These are phyloP conservation scores for Pilobolus umbonatus DNA, from an alignment of 192 early-diverging fungal species.

Conservation along the genomic window DNA sequence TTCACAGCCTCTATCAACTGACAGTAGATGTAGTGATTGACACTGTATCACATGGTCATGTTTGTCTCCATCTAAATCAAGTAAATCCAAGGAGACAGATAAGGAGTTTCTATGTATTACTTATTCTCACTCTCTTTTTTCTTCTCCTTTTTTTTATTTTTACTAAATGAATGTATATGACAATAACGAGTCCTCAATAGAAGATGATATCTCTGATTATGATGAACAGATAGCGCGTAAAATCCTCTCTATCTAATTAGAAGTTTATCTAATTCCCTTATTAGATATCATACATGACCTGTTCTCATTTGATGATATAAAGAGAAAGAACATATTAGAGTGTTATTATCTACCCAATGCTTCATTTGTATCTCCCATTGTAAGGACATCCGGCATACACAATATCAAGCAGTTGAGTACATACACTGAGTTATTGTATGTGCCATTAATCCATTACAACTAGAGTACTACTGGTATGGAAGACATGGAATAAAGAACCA, in stretches of 20 bases:
- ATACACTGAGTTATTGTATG: not conserved
- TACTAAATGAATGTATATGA: not conserved
- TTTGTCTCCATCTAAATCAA: too few species aligned
- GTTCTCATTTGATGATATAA: slow-evolving; percentile 43
- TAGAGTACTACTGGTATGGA: slow-evolving; percentile 32
- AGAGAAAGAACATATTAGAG: slow-evolving; percentile 42
- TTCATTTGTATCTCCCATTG: slow-evolving; percentile 42
- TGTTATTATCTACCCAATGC: slow-evolving; percentile 45
- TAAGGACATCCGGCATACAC: slow-evolving; percentile 41
- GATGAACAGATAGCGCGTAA: not conserved
- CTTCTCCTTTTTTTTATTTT: not conserved
- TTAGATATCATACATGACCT: slow-evolving; percentile 37
- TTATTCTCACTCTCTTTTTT: not conserved
- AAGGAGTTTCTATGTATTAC: not conserved
- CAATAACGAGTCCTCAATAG: not conserved
- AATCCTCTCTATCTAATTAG: not conserved
- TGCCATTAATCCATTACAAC: not conserved
- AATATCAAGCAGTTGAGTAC: slow-evolving; percentile 46
- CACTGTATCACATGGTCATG: too few species aligned
- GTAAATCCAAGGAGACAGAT: too few species aligned
- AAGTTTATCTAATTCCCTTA: not conserved
- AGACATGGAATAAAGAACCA: slow-evolving; percentile 21
- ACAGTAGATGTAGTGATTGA: too few species aligned
- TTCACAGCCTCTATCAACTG: too few species aligned
- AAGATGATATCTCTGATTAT: not conserved